Conservation (phyloP, 192 early-diverging fungal species). For the Cetraspora pellucida region DNA sequence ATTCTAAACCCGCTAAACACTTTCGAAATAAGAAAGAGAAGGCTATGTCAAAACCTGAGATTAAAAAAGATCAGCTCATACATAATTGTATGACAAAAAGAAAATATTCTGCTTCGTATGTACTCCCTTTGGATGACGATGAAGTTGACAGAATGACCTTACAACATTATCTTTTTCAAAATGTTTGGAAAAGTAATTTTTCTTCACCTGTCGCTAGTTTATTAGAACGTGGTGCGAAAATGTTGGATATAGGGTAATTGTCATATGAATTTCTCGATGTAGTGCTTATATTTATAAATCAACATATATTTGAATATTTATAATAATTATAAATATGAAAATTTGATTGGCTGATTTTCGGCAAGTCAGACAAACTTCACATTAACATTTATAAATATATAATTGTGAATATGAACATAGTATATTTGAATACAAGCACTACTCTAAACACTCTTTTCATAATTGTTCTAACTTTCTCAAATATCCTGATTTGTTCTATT, state of each 20-base stretch:
- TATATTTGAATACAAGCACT: too few relatives aligned
- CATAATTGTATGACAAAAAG: neutral
- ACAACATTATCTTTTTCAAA: slow-evolving; percentile 22
- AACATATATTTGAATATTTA: too few relatives aligned
- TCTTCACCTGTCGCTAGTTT: slow-evolving; percentile 9
- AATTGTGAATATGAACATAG: too few relatives aligned
- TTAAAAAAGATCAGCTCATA: neutral
- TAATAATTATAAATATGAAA: too few relatives aligned
- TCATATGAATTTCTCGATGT: neutral
- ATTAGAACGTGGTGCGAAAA: neutral
- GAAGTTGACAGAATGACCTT: slow-evolving; percentile 10
- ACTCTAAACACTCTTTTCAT: too few relatives aligned
- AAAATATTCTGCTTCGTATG: neutral
- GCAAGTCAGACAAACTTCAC: too few relatives aligned
- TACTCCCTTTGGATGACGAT: slow-evolving; percentile 1
- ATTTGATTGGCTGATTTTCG: too few relatives aligned
- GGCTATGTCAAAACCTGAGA: neutral
- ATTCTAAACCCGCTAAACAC: neutral
- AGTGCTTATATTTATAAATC: too few relatives aligned
- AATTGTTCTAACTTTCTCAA: too few relatives aligned
- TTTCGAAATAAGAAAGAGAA: neutral
- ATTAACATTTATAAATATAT: too few relatives aligned
- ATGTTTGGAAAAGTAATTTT: slow-evolving; percentile 19
- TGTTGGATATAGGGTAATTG: slow-evolving; percentile 19
- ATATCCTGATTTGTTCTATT: neutral